Percentiles rank a stretch among this genome's conserved stretches.
Evolutionary conservation across 2,329 filamentous ascomycete genomes (phyloP).

Genomic region (Sporothrix pallida): DNA sequence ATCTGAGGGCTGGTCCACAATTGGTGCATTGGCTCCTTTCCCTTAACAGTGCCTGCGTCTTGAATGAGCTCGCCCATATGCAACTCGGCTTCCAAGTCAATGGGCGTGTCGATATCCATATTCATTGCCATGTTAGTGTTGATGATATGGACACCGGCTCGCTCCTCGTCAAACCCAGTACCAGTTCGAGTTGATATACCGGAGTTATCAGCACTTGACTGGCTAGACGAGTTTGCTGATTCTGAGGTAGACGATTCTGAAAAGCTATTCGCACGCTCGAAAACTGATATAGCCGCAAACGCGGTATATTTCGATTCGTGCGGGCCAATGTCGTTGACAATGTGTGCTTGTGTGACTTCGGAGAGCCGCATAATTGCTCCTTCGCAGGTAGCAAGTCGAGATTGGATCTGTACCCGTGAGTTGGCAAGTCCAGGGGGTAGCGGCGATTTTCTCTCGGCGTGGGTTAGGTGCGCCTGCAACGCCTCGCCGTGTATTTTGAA

Average conservation of each 20-base stretch:
- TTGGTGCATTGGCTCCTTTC: conserved; percentile 19
- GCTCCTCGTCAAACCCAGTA: conserved; percentile 19
- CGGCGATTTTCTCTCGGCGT: conserved; percentile 44
- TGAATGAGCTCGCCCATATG: background rate
- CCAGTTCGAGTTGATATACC: background rate
- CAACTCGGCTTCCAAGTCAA: background rate
- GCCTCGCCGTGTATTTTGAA: conserved; percentile 59
- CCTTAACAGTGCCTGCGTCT: background rate
- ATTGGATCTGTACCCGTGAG: conserved; percentile 46
- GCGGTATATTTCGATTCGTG: conserved; percentile 39
- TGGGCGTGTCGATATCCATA: conserved; percentile 17
- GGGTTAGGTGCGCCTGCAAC: conserved; percentile 52
- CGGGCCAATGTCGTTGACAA: conserved; percentile 41
- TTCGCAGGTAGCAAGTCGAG: conserved; percentile 48
- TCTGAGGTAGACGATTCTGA: conserved; percentile 55
- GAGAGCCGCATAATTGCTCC: conserved; percentile 52
- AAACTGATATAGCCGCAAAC: conserved; percentile 52
- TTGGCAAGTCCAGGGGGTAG: conserved; percentile 39
- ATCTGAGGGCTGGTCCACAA: conserved; percentile 39
- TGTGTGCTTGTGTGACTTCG: conserved; percentile 48
- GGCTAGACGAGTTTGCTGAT: conserved; percentile 47
- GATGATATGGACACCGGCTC: conserved; percentile 2
- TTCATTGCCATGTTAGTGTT: background rate
- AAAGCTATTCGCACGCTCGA: conserved; percentile 56
- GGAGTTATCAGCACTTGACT: conserved; percentile 40